These are phyloP conservation scores for Ramaria sp. DNA, from an alignment of 768 basidiomycete genomes.

Conservation along the genomic window DNA sequence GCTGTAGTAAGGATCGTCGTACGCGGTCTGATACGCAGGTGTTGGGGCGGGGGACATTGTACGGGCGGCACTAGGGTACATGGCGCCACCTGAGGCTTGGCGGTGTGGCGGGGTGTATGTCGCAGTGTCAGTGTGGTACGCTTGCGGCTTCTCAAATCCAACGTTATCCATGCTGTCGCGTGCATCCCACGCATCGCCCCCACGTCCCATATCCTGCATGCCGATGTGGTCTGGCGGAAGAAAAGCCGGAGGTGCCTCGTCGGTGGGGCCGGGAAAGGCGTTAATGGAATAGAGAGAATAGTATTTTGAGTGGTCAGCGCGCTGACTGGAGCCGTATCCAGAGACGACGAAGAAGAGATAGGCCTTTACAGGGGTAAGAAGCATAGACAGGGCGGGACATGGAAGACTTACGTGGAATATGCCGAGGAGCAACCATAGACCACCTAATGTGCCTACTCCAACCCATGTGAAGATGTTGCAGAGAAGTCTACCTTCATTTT, in stretches of 20 bases:
- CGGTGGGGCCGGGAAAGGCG: conserved; percentile 33
- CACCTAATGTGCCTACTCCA: conserved; percentile 84
- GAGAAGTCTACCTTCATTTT: conserved; percentile 52
- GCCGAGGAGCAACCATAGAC: conserved; percentile 74
- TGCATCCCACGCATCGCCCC: conserved; percentile 41
- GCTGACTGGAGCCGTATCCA: conserved; percentile 65
- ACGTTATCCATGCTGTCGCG: conserved; percentile 36
- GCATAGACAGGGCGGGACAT: conserved; percentile 27
- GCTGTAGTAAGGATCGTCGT: conserved; percentile 24
- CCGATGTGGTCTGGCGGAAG: conserved; percentile 38
- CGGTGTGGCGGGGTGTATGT: background rate
- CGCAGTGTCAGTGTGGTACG: conserved; percentile 24
- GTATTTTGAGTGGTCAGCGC: conserved; percentile 72
- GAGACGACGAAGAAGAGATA: conserved; percentile 39
- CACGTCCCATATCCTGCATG: conserved; percentile 48
- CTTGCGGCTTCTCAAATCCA: conserved; percentile 23
- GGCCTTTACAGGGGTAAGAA: conserved; percentile 32
- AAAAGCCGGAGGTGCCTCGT: background rate
- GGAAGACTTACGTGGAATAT: conserved; percentile 53
- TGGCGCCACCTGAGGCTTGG: background rate
- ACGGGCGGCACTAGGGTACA: background rate
- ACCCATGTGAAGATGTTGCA: conserved; percentile 92
- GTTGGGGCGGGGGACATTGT: conserved; percentile 1
- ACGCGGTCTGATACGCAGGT: conserved; percentile 1
- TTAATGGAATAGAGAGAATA: conserved; percentile 57